Conservation (phyloP, 139 green algal species). For the Zygnema cylindricum region DNA sequence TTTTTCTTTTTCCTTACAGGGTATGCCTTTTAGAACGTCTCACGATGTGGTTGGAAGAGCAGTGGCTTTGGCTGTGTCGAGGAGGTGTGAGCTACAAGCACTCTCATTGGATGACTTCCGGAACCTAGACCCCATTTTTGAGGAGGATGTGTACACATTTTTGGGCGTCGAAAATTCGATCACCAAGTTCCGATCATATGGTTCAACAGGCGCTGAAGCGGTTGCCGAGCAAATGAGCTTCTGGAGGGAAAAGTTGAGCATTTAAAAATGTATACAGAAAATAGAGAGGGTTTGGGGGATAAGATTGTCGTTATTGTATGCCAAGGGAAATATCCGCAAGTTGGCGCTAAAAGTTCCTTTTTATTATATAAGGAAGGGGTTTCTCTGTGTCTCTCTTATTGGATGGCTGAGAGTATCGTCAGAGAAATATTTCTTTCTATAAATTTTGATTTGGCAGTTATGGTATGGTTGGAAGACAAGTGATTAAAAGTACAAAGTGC, state of each 20-base stretch:
- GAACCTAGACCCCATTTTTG: slow-evolving; percentile 60
- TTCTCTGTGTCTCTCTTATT: too few relatives aligned
- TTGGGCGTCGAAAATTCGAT: slow-evolving; percentile 63
- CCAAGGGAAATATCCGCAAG: too few relatives aligned
- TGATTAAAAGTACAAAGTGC: too few relatives aligned
- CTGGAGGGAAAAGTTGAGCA: slow-evolving; percentile 55
- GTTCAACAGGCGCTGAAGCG: slow-evolving; percentile 48
- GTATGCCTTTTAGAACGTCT: slow-evolving; percentile 61
- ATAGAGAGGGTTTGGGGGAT: too few relatives aligned
- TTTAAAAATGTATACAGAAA: slow-evolving; percentile 21
- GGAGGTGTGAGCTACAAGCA: slow-evolving; percentile 38
- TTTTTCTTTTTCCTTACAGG: slow-evolving; percentile 41
- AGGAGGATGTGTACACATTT: slow-evolving; percentile 61
- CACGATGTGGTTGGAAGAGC: slow-evolving; percentile 60
- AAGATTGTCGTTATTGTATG: too few relatives aligned
- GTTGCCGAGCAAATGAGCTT: slow-evolving; percentile 59
- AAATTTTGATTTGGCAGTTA: too few relatives aligned
- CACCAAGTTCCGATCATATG: slow-evolving; percentile 58
- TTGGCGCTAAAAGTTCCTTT: too few relatives aligned
- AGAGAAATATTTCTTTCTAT: too few relatives aligned
- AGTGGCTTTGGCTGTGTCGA: slow-evolving; percentile 53
- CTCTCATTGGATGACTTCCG: slow-evolving; percentile 54
- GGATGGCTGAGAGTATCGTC: too few relatives aligned
- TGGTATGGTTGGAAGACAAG: too few relatives aligned
- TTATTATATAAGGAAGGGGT: too few relatives aligned